phyloP scores from a whole-genome alignment of 1,139 yeast genomes.

The Scheffersomyces insectosa region DNA sequence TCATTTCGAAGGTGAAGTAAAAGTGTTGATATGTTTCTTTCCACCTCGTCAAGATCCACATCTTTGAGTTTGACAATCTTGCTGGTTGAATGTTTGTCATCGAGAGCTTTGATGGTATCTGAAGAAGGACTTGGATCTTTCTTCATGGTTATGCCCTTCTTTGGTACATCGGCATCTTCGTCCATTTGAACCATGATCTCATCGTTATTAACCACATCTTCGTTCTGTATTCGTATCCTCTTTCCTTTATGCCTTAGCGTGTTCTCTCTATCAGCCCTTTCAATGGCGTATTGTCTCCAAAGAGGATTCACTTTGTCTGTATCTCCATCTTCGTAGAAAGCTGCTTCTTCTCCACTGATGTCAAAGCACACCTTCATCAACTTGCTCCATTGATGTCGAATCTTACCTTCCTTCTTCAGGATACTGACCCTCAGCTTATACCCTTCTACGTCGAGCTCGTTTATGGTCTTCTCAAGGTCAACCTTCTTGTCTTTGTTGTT shows the following conservation, averaged over 20 bases:
- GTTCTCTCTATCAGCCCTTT: background rate
- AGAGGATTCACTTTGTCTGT: slow-evolving; percentile 15
- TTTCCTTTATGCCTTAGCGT: no score
- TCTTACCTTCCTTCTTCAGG: slow-evolving; percentile 2
- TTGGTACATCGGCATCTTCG: no score
- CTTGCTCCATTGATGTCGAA: slow-evolving; percentile 7
- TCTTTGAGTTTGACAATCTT: no score
- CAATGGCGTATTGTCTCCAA: slow-evolving; percentile 25
- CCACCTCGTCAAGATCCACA: no score
- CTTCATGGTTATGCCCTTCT: no score
- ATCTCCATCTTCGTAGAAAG: slow-evolving; percentile 9
- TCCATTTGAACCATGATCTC: no score
- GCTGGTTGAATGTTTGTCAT: no score
- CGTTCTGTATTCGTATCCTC: no score
- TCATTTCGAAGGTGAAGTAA: slow-evolving; percentile 33
- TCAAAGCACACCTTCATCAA: slow-evolving; percentile 27
- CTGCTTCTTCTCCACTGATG: slow-evolving; percentile 26
- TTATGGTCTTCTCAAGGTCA: background rate
- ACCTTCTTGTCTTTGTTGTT: background rate
- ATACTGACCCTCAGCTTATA: slow-evolving; percentile 2
- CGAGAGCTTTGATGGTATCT: no score
- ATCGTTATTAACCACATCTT: no score
- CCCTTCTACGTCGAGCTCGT: slow-evolving; percentile 1
- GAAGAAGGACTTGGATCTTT: no score
- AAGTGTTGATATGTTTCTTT: slow-evolving; percentile 7